These are phyloP conservation scores for Colletotrichum abscissum DNA, from an alignment of 2,329 filamentous ascomycete genomes.

Conservation along the genomic window DNA sequence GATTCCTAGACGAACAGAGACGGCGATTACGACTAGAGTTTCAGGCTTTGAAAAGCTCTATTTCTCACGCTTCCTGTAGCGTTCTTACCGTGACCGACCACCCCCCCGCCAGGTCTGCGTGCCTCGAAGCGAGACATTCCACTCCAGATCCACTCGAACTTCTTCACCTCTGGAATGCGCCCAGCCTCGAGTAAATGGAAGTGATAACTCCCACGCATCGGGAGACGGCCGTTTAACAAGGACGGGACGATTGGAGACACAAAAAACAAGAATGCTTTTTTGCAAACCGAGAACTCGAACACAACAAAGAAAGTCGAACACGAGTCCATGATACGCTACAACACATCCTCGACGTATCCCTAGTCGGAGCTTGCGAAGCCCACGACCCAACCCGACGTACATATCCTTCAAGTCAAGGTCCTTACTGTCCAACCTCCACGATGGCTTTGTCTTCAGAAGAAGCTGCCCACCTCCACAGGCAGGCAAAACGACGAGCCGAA, in stretches of 20 bases:
- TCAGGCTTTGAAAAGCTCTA: not conserved
- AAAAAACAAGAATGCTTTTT: not conserved
- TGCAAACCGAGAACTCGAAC: not conserved
- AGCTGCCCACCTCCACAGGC: slow-evolving; percentile 19
- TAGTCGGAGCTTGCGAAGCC: not conserved
- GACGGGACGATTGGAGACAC: not conserved
- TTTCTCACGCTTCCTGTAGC: not conserved
- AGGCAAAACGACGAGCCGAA: slow-evolving; percentile 27
- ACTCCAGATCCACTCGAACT: not conserved
- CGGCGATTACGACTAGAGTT: not conserved
- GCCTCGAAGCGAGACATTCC: slow-evolving; percentile 18
- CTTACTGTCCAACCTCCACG: not conserved
- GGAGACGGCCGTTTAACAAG: not conserved
- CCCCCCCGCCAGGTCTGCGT: not conserved
- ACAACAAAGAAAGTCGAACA: not conserved
- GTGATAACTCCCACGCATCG: not conserved
- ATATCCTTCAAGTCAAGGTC: not conserved
- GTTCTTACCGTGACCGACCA: not conserved
- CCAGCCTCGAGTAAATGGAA: not conserved
- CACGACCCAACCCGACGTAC: not conserved
- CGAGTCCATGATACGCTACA: not conserved
- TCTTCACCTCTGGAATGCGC: not conserved
- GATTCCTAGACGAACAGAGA: not conserved
- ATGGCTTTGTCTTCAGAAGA: slow-evolving; percentile 27
- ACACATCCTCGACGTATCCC: too few relatives aligned